These are phyloP conservation scores for Suillus luteus DNA, from an alignment of 768 basidiomycete genomes.

Conservation along the genomic window DNA sequence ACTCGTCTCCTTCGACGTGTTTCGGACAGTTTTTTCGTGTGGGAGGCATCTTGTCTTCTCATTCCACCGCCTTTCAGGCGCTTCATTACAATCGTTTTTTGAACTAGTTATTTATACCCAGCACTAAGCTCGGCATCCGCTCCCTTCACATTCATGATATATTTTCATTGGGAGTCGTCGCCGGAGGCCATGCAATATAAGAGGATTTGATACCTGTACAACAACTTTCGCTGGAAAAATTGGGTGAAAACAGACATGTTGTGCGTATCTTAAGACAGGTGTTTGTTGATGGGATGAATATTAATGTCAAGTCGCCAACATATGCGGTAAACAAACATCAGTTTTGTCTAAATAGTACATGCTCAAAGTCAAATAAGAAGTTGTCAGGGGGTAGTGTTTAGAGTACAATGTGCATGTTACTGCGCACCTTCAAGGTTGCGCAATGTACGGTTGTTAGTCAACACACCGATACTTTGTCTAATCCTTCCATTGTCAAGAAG, in stretches of 20 bases:
- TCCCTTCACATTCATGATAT: constrained; percentile 9
- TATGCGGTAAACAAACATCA: constrained; percentile 6
- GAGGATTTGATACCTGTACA: not conserved
- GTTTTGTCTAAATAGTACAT: constrained; percentile 11
- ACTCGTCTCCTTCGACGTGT: constrained; percentile 3
- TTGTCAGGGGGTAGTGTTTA: constrained; percentile 5
- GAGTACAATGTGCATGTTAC: constrained; percentile 8
- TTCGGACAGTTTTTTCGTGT: constrained; percentile 5
- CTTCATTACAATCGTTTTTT: constrained; percentile 4
- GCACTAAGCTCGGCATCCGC: constrained; percentile 8
- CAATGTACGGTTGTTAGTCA: not conserved
- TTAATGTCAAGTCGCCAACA: not conserved
- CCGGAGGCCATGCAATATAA: not conserved
- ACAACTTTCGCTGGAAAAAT: not conserved
- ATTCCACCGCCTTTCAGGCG: not conserved
- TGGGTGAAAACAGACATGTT: not conserved
- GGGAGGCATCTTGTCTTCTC: not conserved
- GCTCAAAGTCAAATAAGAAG: constrained; percentile 1
- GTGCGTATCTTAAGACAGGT: not conserved
- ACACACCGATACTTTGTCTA: not conserved
- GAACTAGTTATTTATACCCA: constrained; percentile 14
- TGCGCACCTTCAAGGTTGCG: constrained; percentile 11
- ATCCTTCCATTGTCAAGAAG: constrained; percentile 25
- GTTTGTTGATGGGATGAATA: not conserved
- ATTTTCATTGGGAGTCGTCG: not conserved